Conservation (phyloP, 805 yeast species). For the Pichia phayaonensis region DNA sequence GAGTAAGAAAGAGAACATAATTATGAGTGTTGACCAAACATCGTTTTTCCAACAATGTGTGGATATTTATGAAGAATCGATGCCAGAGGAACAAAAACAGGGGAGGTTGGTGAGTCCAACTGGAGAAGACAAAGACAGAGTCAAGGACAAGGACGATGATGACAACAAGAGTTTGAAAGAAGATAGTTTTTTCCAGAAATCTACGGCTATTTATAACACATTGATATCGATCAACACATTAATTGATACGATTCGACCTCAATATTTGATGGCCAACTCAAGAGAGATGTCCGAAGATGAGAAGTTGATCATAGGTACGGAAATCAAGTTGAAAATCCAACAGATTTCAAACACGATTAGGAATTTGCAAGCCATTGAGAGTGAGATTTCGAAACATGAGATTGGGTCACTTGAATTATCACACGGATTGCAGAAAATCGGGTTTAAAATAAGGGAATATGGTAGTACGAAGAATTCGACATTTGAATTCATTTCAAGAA, state of each 20-base stretch:
- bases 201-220: slow-evolving; percentile 2
- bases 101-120: not conserved
- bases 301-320: slow-evolving; percentile 23
- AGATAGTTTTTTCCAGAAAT: slow-evolving; percentile 1
- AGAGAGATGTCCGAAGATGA: slow-evolving; percentile 19
- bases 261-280: slow-evolving; percentile 29
- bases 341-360: slow-evolving; percentile 17
- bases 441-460: not conserved
- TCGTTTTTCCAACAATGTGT: slow-evolving; percentile 6
- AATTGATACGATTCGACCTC: slow-evolving; percentile 27
- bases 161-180: too few relatives aligned
- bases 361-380: slow-evolving; percentile 17
- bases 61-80: not conserved
- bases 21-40: slow-evolving; percentile 2
- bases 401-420: slow-evolving; percentile 2
- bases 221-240: slow-evolving; percentile 1
- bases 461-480: slow-evolving; percentile 10
- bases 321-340: slow-evolving; percentile 20
- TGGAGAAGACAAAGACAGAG: too few relatives aligned
- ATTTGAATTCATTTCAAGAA: slow-evolving; percentile 36
- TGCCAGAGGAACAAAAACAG: not conserved
- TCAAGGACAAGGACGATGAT: not conserved
- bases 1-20: too few relatives aligned
- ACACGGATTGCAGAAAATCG: not conserved
- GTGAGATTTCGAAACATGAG: not conserved